Evolutionary conservation across 2,329 filamentous ascomycete species (phyloP).

Genomic region (Phaeoacremonium minimum): DNA sequence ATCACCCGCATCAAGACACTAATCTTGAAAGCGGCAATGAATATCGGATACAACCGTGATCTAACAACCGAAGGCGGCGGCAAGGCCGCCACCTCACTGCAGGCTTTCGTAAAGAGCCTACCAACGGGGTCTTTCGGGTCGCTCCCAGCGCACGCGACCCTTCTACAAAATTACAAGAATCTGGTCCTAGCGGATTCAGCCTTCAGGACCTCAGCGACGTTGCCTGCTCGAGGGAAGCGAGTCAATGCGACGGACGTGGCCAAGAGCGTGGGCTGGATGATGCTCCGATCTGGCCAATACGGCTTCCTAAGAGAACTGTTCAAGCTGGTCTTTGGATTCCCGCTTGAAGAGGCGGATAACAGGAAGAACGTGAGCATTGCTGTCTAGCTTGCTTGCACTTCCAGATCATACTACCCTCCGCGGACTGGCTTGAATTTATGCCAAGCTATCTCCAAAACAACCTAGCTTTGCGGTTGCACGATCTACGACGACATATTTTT

Average conservation of each 20-base stretch:
- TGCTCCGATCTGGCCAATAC: constrained; percentile 65
- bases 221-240: constrained; percentile 54
- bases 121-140: constrained; percentile 76
- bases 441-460: no score
- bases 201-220: constrained; percentile 49
- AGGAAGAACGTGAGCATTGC: constrained; percentile 61
- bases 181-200: constrained; percentile 70
- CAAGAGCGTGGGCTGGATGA: constrained; percentile 74
- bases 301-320: constrained; percentile 79
- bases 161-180: constrained; percentile 77
- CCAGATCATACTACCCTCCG: background rate
- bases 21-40: constrained; percentile 80
- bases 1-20: constrained; percentile 74
- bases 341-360: constrained; percentile 69
- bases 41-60: constrained; percentile 73
- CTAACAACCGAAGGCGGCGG: constrained; percentile 28
- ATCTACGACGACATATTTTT: no score
- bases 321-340: constrained; percentile 78
- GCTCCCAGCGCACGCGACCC: constrained; percentile 61
- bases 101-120: constrained; percentile 71
- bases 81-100: constrained; percentile 49
- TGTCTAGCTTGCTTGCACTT: no score
- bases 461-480: no score
- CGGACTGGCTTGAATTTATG: no score
- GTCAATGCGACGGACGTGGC: constrained; percentile 72